These are phyloP conservation scores for Fraxinus velutina DNA, from an alignment of 305 asterid species.

Conservation along the genomic window DNA sequence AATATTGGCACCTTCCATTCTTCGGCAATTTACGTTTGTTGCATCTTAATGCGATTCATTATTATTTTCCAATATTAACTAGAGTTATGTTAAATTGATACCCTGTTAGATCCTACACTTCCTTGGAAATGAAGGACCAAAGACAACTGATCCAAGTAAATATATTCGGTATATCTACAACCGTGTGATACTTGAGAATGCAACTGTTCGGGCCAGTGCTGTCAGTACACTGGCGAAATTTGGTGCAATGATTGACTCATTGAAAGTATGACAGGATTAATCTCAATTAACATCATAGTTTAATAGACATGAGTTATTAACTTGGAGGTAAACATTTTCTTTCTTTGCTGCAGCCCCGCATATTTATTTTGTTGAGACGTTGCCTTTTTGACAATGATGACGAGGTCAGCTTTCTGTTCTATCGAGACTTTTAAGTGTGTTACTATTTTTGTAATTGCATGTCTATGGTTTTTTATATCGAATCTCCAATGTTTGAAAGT, in stretches of 20 bases:
- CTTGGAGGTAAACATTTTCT: conserved; percentile 7
- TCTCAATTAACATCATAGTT: conserved; percentile 17
- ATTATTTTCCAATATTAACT: not conserved
- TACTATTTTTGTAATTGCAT: not conserved
- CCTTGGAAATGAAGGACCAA: conserved; percentile 96
- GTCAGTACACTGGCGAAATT: conserved; percentile 92
- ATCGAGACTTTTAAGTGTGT: not conserved
- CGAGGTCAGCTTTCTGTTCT: conserved; percentile 53
- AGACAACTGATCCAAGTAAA: conserved; percentile 85
- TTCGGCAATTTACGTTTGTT: conserved; percentile 2
- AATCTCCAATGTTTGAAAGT: not conserved
- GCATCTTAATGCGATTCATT: not conserved
- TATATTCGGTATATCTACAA: conserved; percentile 87
- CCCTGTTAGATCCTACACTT: conserved; percentile 71
- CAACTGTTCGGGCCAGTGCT: conserved; percentile 95
- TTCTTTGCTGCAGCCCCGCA: conserved; percentile 71
- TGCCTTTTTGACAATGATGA: conserved; percentile 93
- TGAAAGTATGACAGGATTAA: conserved; percentile 54
- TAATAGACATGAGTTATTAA: conserved; percentile 25
- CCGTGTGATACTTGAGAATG: conserved; percentile 85
- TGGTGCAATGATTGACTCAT: conserved; percentile 83
- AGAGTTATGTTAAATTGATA: conserved; percentile 12
- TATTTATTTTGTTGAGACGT: conserved; percentile 81
- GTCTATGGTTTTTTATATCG: not conserved
- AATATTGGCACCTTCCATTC: not conserved